Percentiles rank a stretch among this genome's conserved stretches.
Conservation (phyloP, 805 yeast genomes). For the Ogataea nonfermentans region DNA sequence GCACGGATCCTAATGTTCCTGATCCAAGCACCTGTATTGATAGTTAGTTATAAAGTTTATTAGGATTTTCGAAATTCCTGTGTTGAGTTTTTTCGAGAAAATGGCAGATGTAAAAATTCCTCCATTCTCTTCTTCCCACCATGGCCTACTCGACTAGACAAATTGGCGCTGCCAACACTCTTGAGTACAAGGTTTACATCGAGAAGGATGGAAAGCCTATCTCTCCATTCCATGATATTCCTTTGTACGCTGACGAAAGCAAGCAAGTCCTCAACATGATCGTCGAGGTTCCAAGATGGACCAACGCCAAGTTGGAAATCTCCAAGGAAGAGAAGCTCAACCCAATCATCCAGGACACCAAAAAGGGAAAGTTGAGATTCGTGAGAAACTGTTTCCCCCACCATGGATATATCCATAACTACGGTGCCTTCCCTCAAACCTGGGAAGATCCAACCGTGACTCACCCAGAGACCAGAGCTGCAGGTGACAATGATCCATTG, state of each 20-base stretch:
- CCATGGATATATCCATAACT: conserved; percentile 97
- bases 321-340: conserved; percentile 79
- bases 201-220: conserved; percentile 93
- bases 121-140: not conserved
- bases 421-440: conserved; percentile 97
- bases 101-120: conserved; percentile 3
- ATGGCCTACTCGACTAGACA: conserved; percentile 88
- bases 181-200: conserved; percentile 87
- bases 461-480: conserved; percentile 65
- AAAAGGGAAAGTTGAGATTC: conserved; percentile 93
- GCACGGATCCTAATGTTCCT: conserved; percentile 19
- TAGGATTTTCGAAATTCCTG: conserved; percentile 4
- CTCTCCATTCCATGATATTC: conserved; percentile 93
- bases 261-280: conserved; percentile 75
- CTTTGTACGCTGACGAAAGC: conserved; percentile 90
- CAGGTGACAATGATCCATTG: conserved; percentile 83
- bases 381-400: conserved; percentile 98
- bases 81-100: conserved; percentile 5
- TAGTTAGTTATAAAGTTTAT: not conserved
- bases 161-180: conserved; percentile 93
- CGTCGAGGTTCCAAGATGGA: conserved; percentile 98
- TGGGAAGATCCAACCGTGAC: conserved; percentile 72
- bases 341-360: conserved; percentile 96
- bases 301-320: conserved; percentile 95
- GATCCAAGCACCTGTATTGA: conserved; percentile 1